Conservation (phyloP, 441 rosid genomes). For the Erodium texanum region DNA sequence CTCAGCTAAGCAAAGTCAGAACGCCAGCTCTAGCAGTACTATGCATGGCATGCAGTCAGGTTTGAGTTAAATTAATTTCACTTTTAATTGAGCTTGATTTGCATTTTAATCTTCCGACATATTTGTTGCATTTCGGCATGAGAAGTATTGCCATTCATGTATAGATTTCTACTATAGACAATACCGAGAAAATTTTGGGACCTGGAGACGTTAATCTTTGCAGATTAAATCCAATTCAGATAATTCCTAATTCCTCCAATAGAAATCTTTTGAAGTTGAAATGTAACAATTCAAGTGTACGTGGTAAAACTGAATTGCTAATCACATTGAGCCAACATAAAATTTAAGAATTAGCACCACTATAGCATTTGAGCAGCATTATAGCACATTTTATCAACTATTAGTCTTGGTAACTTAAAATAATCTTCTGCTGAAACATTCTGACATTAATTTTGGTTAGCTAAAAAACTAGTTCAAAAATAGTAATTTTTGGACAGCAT, state of each 20-base stretch:
- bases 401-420: no score
- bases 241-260: background rate
- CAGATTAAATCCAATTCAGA: background rate
- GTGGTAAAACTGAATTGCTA: background rate
- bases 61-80: slow-evolving; percentile 23
- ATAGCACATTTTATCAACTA: no score
- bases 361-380: no score
- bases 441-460: no score
- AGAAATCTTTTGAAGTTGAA: background rate
- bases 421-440: no score
- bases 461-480: no score
- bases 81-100: slow-evolving; percentile 11
- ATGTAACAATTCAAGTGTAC: background rate
- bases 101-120: background rate
- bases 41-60: slow-evolving; percentile 99
- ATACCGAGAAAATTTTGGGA: background rate
- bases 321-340: background rate
- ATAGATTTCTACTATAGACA: background rate
- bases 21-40: slow-evolving; percentile 94
- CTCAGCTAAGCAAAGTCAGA: slow-evolving; percentile 76
- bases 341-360: no score
- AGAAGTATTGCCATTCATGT: background rate
- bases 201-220: background rate
- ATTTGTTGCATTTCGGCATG: background rate
- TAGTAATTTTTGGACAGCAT: no score